phyloP scores from a whole-genome alignment of 2,329 filamentous ascomycete genomes.

The Botrytis hyacinthi region DNA sequence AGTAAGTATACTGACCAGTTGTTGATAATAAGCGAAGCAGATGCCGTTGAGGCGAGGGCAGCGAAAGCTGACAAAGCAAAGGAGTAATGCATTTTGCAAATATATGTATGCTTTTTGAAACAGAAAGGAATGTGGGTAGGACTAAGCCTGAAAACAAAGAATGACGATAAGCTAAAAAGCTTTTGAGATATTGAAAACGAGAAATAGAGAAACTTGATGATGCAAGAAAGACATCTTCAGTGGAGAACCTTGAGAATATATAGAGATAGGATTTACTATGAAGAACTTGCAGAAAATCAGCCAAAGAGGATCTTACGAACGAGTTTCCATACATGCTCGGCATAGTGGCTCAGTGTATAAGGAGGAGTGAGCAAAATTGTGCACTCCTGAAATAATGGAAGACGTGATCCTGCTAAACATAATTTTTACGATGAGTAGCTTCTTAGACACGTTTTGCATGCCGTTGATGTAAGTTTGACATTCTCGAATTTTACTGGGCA shows the following conservation, averaged over 20 bases:
- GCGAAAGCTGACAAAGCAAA: conserved; percentile 18
- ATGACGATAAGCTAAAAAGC: conserved; percentile 13
- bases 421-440: not conserved
- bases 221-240: not conserved
- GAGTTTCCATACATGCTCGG: conserved; percentile 9
- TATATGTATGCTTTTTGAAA: not conserved
- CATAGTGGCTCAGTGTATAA: not conserved
- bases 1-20: not conserved
- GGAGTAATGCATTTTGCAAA: conserved; percentile 15
- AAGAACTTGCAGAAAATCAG: not conserved
- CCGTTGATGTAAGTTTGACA: not conserved
- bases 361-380: conserved; percentile 8
- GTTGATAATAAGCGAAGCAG: conserved; percentile 19
- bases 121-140: conserved; percentile 16
- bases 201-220: not conserved
- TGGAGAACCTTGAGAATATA: not conserved
- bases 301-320: conserved; percentile 2
- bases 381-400: conserved; percentile 14
- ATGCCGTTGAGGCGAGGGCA: conserved; percentile 17
- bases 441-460: not conserved
- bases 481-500: conserved; percentile 5
- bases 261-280: not conserved
- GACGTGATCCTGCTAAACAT: conserved; percentile 10
- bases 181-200: not conserved
- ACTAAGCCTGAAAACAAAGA: conserved; percentile 12